A percentile compares a stretch with the other conserved stretches of the same genome.
These are phyloP conservation scores for Clohesyomyces aquaticus DNA, from an alignment of 495 filamentous ascomycete genomes.

Conservation along the genomic window DNA sequence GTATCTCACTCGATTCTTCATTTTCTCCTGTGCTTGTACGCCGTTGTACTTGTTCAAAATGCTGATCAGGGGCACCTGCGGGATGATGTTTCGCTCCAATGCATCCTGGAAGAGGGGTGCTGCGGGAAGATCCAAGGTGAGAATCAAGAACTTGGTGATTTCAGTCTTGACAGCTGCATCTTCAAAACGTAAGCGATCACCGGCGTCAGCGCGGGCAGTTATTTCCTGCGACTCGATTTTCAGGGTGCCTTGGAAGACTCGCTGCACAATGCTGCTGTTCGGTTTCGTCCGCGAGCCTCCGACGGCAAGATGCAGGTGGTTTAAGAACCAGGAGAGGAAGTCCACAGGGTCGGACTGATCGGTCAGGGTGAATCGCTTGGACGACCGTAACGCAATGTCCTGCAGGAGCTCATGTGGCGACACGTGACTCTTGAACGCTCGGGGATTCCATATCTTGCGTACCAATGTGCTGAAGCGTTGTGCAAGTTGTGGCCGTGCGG, in stretches of 20 bases:
- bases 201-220: conserved; percentile 85
- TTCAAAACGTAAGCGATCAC: conserved; percentile 90
- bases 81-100: conserved; percentile 88
- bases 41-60: conserved; percentile 96
- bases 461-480: conserved; percentile 88
- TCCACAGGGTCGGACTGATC: conserved; percentile 93
- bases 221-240: conserved; percentile 94
- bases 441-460: conserved; percentile 97
- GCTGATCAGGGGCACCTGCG: conserved; percentile 86
- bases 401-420: conserved; percentile 97
- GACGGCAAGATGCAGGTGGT: conserved; percentile 87
- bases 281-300: conserved; percentile 89
- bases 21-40: conserved; percentile 80
- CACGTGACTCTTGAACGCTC: conserved; percentile 95
- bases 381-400: conserved; percentile 85
- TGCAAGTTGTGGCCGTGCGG: conserved; percentile 60
- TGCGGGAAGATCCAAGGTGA: conserved; percentile 89
- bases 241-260: conserved; percentile 88
- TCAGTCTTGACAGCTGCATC: conserved; percentile 83
- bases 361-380: conserved; percentile 90
- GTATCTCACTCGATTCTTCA: conserved; percentile 83
- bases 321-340: conserved; percentile 96
- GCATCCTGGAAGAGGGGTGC: conserved; percentile 98
- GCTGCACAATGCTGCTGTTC: conserved; percentile 78
- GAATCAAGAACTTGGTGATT: conserved; percentile 77